Conservation (phyloP, 2,329 filamentous ascomycete species). For the Phyllosticta capitalensis region DNA sequence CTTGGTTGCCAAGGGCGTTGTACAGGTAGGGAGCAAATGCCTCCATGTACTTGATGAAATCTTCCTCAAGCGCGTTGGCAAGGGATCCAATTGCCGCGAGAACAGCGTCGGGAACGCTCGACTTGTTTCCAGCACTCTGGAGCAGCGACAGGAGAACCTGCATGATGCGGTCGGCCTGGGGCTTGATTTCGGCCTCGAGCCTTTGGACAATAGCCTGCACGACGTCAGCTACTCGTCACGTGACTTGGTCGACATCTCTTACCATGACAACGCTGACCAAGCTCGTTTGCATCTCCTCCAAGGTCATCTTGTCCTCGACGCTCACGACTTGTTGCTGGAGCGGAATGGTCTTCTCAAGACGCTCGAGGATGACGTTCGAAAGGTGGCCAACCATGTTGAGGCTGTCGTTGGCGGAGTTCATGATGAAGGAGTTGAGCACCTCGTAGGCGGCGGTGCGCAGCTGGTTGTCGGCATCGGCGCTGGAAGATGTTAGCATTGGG, state of each 20-base stretch:
- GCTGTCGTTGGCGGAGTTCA: constrained; percentile 81
- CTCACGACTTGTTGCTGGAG: constrained; percentile 92
- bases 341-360: constrained; percentile 79
- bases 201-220: constrained; percentile 69
- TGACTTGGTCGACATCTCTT: constrained; percentile 16
- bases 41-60: constrained; percentile 97
- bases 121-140: constrained; percentile 68
- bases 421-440: constrained; percentile 89
- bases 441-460: constrained; percentile 95
- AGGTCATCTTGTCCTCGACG: constrained; percentile 87
- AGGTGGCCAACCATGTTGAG: constrained; percentile 70
- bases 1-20: constrained; percentile 89
- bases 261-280: constrained; percentile 77
- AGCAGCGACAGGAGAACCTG: constrained; percentile 74
- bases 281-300: constrained; percentile 97
- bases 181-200: constrained; percentile 81
- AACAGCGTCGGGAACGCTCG: constrained; percentile 85
- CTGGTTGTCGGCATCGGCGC: constrained; percentile 69
- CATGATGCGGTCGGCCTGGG: constrained; percentile 92
- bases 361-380: constrained; percentile 80
- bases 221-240: background rate
- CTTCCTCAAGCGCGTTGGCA: constrained; percentile 81
- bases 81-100: constrained; percentile 90
- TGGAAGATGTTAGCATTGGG: constrained; percentile 17
- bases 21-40: constrained; percentile 86